Conservation (phyloP, 2,329 filamentous ascomycete genomes). For the Meredithiella fracta region DNA sequence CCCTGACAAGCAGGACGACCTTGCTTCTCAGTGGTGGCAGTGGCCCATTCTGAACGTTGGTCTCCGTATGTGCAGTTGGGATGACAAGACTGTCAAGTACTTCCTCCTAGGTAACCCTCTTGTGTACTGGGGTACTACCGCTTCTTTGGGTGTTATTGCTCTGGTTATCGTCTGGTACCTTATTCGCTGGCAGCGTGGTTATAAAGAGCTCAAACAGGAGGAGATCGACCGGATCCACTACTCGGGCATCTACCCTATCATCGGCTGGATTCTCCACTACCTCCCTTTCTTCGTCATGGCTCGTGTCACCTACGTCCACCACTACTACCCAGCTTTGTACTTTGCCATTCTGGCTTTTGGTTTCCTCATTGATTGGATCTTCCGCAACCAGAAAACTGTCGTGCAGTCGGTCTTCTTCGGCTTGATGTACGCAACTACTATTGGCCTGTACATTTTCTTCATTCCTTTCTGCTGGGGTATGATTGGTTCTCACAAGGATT, state of each 20-base stretch:
- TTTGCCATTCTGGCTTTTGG: constrained; percentile 84
- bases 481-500: constrained; percentile 68
- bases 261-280: constrained; percentile 95
- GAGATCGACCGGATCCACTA: constrained; percentile 95
- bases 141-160: constrained; percentile 55
- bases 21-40: constrained; percentile 95
- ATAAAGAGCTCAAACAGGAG: constrained; percentile 56
- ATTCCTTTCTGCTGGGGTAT: constrained; percentile 94
- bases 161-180: constrained; percentile 68
- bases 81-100: constrained; percentile 89
- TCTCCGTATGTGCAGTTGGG: constrained; percentile 97
- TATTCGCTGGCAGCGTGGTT: constrained; percentile 91
- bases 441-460: constrained; percentile 78
- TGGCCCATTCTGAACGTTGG: constrained; percentile 94
- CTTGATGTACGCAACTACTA: constrained; percentile 53
- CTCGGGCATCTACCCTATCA: constrained; percentile 72
- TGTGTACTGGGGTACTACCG: constrained; percentile 88
- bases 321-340: constrained; percentile 97
- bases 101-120: constrained; percentile 94
- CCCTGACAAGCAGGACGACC: constrained; percentile 95
- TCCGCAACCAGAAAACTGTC: constrained; percentile 46
- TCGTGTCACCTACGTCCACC: constrained; percentile 95
- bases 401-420: constrained; percentile 56
- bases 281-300: constrained; percentile 94
- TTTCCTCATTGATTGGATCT: constrained; percentile 75